Evolutionary conservation across 2,329 filamentous ascomycete genomes (phyloP), one percentile per base, ranked within the genome.

Genomic region (Aspergillus sojae): DNA sequence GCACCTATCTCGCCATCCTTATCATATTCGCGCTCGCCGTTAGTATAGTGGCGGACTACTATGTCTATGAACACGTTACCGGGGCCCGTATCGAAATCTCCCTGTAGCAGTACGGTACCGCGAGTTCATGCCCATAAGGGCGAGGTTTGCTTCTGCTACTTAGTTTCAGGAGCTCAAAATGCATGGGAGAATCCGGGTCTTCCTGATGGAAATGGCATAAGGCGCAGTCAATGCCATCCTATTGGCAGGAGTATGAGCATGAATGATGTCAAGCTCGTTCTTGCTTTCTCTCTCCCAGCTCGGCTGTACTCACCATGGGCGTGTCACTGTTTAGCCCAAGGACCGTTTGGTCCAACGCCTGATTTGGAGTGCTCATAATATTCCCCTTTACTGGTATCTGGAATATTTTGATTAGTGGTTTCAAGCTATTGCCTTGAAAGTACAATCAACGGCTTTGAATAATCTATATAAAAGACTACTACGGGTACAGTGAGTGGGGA

Each of bases 61-160:
- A 84, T 85, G 71, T 88, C 85, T 60, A 87, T 87, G 66, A 86
- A 81, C 39, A 77, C 73, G 66, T 86, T 88, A 12, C 85, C 85
- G 3, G 84, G 85, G 16, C 85, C 85, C 4, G 84, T 86, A 67
- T 86, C 82, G 64, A 86, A 84, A 68, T 78, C 67, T 88, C 85
- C 55, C 81, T 84, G 71, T 87, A 86, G 74, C 28, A 26, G 21
- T 50, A 30, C 46, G 23, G 3, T 26, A 11, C 43, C 7, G 23
- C 30, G 46, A 30, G 46, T 4, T 30, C 14, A 9, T 28, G 3
- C 19, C 14, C 23, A 26, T 57, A 39, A 53, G 21, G 30, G 23
- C 34, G 10, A 54, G 3, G 7, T 4, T 46, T 28, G 2, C 12
- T 32, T 30, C 3, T 3, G 48, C 4, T 41, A 58, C 52, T 59